phyloP scores from a whole-genome alignment of 2,329 filamentous ascomycete species.

The Alternaria angustiovoidea region DNA sequence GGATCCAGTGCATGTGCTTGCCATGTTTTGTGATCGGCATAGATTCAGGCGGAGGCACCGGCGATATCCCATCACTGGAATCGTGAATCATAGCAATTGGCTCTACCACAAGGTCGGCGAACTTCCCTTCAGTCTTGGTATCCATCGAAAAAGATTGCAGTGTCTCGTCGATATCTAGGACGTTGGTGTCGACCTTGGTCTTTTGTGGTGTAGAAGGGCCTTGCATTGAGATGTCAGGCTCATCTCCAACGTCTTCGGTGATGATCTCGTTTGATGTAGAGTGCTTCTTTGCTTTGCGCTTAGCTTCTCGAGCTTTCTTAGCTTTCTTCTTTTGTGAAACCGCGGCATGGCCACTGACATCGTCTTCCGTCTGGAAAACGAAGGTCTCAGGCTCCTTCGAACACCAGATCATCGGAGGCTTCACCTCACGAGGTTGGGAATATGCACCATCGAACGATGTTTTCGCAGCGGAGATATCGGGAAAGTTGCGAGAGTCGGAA shows the following conservation, averaged over 20 bases:
- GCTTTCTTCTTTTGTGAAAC: constrained; percentile 37
- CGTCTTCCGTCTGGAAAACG: not conserved
- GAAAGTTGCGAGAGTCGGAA: not conserved
- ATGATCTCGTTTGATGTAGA: not conserved
- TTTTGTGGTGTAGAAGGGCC: not conserved
- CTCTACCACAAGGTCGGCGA: not conserved
- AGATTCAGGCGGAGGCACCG: not conserved
- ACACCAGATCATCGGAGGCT: not conserved
- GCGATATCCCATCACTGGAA: not conserved
- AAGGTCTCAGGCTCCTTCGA: constrained; percentile 14
- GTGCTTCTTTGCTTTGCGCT: constrained; percentile 34
- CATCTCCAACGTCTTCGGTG: not conserved
- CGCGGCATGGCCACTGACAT: constrained; percentile 1
- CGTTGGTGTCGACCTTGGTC: not conserved
- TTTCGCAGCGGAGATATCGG: not conserved
- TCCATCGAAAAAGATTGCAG: not conserved
- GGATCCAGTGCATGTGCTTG: constrained; percentile 32
- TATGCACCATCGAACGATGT: not conserved
- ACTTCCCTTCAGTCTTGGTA: not conserved
- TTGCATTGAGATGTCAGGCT: not conserved
- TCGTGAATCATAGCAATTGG: not conserved
- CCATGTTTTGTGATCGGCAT: constrained; percentile 12
- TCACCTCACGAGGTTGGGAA: not conserved
- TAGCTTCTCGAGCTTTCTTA: constrained; percentile 29
- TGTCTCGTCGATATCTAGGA: not conserved